Conservation (phyloP, 108 stramenopile genomes). For the Phaeodactylum tricornutum region DNA sequence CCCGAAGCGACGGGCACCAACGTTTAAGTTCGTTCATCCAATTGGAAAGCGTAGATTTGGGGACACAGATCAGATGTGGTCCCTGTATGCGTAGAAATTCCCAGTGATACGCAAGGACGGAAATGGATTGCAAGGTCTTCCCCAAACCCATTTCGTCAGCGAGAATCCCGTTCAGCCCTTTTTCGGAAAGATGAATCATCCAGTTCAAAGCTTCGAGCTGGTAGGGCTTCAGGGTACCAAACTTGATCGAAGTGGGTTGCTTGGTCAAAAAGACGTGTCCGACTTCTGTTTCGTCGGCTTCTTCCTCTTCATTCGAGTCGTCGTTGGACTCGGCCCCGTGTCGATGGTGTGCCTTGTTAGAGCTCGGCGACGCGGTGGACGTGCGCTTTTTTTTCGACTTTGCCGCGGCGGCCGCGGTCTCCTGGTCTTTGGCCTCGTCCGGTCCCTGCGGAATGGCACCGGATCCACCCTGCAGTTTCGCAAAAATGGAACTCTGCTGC, state of each 20-base stretch:
- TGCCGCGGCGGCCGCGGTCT: too few relatives aligned
- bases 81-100: conserved; percentile 66
- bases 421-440: conserved; percentile 46
- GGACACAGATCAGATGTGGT: conserved; percentile 95
- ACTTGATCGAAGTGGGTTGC: conserved; percentile 86
- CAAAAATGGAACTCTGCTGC: conserved; percentile 92
- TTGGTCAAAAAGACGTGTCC: conserved; percentile 70
- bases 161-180: conserved; percentile 92
- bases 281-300: conserved; percentile 29
- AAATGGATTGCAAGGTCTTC: conserved; percentile 95
- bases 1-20: conserved; percentile 91
- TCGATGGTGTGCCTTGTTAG: conserved; percentile 28
- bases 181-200: conserved; percentile 93
- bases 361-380: background rate
- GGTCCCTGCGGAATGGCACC: conserved; percentile 11
- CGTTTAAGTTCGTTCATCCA: conserved; percentile 97
- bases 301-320: conserved; percentile 33
- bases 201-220: conserved; percentile 95
- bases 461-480: conserved; percentile 48
- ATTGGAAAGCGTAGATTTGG: conserved; percentile 95
- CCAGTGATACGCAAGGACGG: conserved; percentile 84
- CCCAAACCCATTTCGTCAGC: conserved; percentile 93
- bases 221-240: conserved; percentile 82
- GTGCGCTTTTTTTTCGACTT: conserved; percentile 15
- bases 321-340: conserved; percentile 10